Percentiles rank a stretch among this genome's conserved stretches.
Evolutionary conservation across 768 basidiomycete species (phyloP).

Genomic region (Tulasnella sp.): DNA sequence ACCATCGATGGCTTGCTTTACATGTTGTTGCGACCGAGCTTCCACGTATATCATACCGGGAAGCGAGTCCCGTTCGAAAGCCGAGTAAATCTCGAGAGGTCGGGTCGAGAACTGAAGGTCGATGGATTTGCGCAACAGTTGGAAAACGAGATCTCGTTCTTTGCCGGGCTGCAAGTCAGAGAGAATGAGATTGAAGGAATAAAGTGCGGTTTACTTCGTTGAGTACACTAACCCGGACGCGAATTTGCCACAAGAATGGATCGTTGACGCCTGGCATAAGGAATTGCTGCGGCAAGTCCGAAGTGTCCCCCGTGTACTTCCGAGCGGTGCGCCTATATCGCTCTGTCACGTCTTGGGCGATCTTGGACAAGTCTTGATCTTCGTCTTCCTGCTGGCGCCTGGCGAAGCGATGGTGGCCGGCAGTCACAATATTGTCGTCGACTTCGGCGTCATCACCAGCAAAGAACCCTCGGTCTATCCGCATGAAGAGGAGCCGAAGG

Average conservation of each 20-base stretch:
- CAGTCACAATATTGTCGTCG: conserved; percentile 30
- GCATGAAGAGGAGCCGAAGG: background rate
- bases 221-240: conserved; percentile 58
- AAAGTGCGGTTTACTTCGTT: background rate
- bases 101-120: conserved; percentile 66
- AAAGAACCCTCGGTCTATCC: conserved; percentile 16
- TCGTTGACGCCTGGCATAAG: conserved; percentile 97
- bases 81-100: conserved; percentile 80
- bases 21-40: conserved; percentile 77
- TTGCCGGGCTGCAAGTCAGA: conserved; percentile 56
- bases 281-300: conserved; percentile 81
- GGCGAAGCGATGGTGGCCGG: conserved; percentile 58
- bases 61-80: conserved; percentile 91
- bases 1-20: conserved; percentile 73
- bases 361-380: conserved; percentile 69
- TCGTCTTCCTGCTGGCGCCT: conserved; percentile 56
- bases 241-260: conserved; percentile 89
- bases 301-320: conserved; percentile 84
- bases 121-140: conserved; percentile 87
- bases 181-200: background rate
- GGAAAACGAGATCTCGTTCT: conserved; percentile 87
- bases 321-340: conserved; percentile 58
- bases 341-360: conserved; percentile 69
- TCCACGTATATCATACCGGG: conserved; percentile 96
- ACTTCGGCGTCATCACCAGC: conserved; percentile 37